Evolutionary conservation across 73 alveolate species (phyloP), one percentile per base, ranked within the genome.

Genomic region (Stentor coeruleus): DNA sequence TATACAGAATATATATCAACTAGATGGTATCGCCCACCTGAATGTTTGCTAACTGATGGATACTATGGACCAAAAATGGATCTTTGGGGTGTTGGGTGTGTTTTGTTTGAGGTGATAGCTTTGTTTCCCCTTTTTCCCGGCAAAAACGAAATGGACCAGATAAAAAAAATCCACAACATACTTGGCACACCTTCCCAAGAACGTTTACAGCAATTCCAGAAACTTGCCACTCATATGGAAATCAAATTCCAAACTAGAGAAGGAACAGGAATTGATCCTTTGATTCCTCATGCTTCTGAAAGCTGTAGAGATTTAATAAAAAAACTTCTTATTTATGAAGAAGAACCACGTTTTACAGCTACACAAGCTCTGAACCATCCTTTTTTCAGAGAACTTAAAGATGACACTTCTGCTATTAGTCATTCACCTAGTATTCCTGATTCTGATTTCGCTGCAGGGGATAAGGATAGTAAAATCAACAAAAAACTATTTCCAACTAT

Each of bases 11-110:
- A 84, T 49, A 84, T 84, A 11, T 89, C 96, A 0, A 92, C 97
- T 15, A 86, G 97, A 83, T 92, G 97, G 97, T 92, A 92, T 74
- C 49, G 97, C 59, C 98, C 98, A 15, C 98, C 99, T 0, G 98
- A 95, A 84, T 95, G 98, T 55, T 85, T 95, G n/a, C 83, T 95
- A 89, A 95, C 99, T 59, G 96, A 93, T 88, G 99, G 99, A 38
- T 94, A 90, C 82, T 95, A 95, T 90, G 95, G 89, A 57, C 89
- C 90, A 75, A 95, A 95, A 87, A 95, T 95, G 98, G 99, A 95
- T 88, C 82, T 95, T 79, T 95, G 99, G 99, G 99, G 98, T 20
- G 95, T 94, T 3, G 99, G 99, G 31, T 95, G 99, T 84, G 98
- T 95, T 30, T 79, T 93, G 74, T 94, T 94, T 86, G 98, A 94